phyloP scores from a whole-genome alignment of 306 rosid genomes.

The Inga oerstediana region DNA sequence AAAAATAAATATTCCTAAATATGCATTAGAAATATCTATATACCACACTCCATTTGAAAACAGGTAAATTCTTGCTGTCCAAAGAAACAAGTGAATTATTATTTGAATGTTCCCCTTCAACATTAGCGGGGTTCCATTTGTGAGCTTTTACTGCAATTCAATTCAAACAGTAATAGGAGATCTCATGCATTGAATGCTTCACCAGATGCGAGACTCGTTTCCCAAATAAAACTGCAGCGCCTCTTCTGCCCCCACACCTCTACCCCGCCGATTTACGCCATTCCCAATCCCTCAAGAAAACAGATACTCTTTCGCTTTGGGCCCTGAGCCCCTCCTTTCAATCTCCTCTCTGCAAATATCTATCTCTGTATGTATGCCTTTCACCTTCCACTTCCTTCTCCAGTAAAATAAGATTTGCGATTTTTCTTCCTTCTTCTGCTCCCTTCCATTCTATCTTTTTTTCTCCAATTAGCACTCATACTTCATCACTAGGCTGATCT shows the following conservation, averaged over 20 bases:
- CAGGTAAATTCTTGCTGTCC: too few species aligned
- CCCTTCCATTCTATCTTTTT: neutral
- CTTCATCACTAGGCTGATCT: neutral
- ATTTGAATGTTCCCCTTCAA: neutral
- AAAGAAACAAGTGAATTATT: too few species aligned
- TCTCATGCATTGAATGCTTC: neutral
- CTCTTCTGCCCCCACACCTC: neutral
- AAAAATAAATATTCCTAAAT: too few species aligned
- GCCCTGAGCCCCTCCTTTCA: neutral
- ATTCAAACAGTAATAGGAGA: neutral
- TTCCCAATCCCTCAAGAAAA: neutral
- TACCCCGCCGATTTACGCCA: constrained; percentile 36
- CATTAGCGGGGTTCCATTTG: neutral
- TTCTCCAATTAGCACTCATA: constrained; percentile 26
- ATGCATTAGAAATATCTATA: too few species aligned
- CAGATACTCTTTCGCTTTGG: constrained; percentile 1
- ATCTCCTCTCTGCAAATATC: neutral
- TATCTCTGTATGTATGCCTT: neutral
- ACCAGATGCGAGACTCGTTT: neutral
- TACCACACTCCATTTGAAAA: too few species aligned
- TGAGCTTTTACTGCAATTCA: neutral
- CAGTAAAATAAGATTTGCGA: neutral
- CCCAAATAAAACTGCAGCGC: constrained; percentile 19
- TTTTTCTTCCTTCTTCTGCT: neutral
- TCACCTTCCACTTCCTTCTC: neutral